Conservation (phyloP, 2,329 filamentous ascomycete species). For the Chaetomium strumarium region DNA sequence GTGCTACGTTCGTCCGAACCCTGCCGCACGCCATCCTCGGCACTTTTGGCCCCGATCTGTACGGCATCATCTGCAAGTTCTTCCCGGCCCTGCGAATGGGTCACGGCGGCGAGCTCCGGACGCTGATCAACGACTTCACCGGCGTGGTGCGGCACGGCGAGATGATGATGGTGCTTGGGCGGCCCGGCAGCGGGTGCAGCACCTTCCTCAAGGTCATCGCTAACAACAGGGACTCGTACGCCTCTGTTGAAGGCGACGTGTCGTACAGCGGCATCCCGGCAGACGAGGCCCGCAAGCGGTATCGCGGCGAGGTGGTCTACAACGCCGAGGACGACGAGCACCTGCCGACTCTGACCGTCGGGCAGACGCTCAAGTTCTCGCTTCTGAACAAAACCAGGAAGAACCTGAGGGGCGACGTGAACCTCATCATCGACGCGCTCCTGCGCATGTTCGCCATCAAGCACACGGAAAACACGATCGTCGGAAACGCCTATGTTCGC, state of each 20-base stretch:
- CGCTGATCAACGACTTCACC: slow-evolving; percentile 46
- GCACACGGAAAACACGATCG: slow-evolving; percentile 60
- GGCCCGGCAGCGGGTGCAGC: slow-evolving; percentile 53
- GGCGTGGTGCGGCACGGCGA: slow-evolving; percentile 50
- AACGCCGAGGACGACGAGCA: slow-evolving; percentile 65
- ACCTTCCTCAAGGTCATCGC: slow-evolving; percentile 25
- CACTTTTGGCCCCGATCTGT: slow-evolving; percentile 76
- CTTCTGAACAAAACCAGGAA: slow-evolving; percentile 59
- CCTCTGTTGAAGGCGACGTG: slow-evolving; percentile 52
- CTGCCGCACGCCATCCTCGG: slow-evolving; percentile 68
- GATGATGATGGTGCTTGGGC: slow-evolving; percentile 52
- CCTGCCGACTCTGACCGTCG: slow-evolving; percentile 62
- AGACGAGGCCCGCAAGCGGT: slow-evolving; percentile 46
- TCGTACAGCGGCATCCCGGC: slow-evolving; percentile 52
- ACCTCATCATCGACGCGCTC: slow-evolving; percentile 51
- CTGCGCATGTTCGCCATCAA: slow-evolving; percentile 63
- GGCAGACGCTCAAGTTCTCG: slow-evolving; percentile 62
- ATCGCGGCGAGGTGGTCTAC: slow-evolving; percentile 40
- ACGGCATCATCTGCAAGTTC: slow-evolving; percentile 48
- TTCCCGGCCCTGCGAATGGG: slow-evolving; percentile 29
- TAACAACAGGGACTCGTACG: slow-evolving; percentile 56
- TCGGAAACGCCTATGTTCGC: slow-evolving; percentile 62
- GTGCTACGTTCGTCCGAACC: slow-evolving; percentile 51
- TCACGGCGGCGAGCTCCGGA: slow-evolving; percentile 18
- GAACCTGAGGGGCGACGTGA: slow-evolving; percentile 54